phyloP scores from a whole-genome alignment of 2,329 filamentous ascomycete genomes.

The Fulvia fulva region DNA sequence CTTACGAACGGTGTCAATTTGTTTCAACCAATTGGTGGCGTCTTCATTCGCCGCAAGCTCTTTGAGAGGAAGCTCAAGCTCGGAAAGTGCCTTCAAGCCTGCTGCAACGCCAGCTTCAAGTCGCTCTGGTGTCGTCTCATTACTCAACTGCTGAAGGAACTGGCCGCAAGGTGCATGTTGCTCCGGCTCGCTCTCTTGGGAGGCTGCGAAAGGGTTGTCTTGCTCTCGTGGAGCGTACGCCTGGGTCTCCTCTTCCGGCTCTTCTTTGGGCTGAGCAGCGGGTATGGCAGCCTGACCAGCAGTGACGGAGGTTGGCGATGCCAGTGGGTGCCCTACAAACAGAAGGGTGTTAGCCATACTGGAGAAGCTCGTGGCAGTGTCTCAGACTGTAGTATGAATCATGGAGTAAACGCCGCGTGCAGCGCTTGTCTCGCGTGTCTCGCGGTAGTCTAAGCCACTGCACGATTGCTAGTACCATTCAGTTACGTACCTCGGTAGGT shows the following conservation, averaged over 20 bases:
- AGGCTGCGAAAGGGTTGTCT: conserved; percentile 14
- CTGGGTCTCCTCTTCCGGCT: conserved; percentile 3
- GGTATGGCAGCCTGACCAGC: not conserved
- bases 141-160: conserved; percentile 34
- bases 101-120: conserved; percentile 40
- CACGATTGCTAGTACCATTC: too few species aligned
- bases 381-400: too few species aligned
- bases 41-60: conserved; percentile 29
- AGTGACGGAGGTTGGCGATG: not conserved
- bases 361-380: too few species aligned
- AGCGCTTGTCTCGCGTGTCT: too few species aligned
- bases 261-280: not conserved
- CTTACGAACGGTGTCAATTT: conserved; percentile 41
- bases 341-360: too few species aligned
- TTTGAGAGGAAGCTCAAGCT: conserved; percentile 33
- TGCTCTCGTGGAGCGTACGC: conserved; percentile 13
- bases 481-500: too few species aligned
- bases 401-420: not conserved
- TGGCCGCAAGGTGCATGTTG: conserved; percentile 8
- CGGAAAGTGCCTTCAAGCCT: conserved; percentile 36
- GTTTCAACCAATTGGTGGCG: conserved; percentile 38
- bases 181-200: conserved; percentile 10
- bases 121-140: conserved; percentile 31
- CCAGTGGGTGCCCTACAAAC: too few species aligned
- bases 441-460: too few species aligned